Evolutionary conservation across 228 moss, liverwort and hornwort genomes (phyloP), one percentile per base, ranked within the genome.

Genomic region (Sphagnum magellanicum): DNA sequence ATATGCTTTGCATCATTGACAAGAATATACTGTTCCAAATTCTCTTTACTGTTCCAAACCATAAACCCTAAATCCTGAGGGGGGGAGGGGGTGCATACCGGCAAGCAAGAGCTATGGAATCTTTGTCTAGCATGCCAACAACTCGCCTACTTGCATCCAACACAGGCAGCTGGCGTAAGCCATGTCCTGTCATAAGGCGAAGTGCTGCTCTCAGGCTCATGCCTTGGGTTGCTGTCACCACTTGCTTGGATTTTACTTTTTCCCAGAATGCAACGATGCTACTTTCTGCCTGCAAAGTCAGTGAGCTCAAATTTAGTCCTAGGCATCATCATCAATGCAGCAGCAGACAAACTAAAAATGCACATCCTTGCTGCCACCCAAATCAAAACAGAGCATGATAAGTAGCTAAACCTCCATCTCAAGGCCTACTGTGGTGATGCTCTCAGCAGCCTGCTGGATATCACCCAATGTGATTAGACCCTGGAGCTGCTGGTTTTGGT

Each of bases 61-160:
- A 32, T 32, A 32, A 32, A 32, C 32, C 32, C 32, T 32, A 32
- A 32, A 32, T 32, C 32, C 32, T 32, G 32, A 3, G 32, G 32
- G 32, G 32, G 32, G 1, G 32, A 32, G 17, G 32, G 2, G 52
- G 55, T 8, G 1, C 76, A 59, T 66, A 95, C 95, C 95, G 75
- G 82, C 98, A 98, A 80, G 98, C 91, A 57, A 93, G 87, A 53
- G 88, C 88, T 73, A 98, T 94, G 76, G 91, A 83, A 74, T 94
- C 92, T 87, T 87, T 90, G 70, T 98, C 98, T 66, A 98, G 91
- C 55, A 98, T 82, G 63, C 98, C 98, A 61, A 98, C 64, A 49
- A 98, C 82, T 75, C 72, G 78, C 74, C 74, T 74, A 60, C 74
- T 79, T 64, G 63, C 63, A 73, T 84, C 89, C 74, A 98, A 74